Evolutionary conservation across 208 protist genomes (phyloP), one percentile per base, ranked within the genome.

Genomic region (Crithidia brevicula): DNA sequence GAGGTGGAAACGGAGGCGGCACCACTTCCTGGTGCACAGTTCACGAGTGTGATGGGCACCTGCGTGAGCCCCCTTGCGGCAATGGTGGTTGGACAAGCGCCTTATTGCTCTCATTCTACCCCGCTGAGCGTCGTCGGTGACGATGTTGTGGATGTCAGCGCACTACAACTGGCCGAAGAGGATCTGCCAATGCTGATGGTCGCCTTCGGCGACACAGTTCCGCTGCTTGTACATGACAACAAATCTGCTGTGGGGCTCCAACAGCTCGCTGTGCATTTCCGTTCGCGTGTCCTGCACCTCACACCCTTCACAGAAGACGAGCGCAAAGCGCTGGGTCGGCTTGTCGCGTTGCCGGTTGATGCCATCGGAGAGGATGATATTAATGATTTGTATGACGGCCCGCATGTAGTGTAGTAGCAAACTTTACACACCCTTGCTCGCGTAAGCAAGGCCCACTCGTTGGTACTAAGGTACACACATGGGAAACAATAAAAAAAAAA

Each of bases 131-230:
- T 45, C 28, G 18, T 40, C 13, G 15, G 23, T 10, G 6, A n/a
- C 10, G 60, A 11, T 46, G 4, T 22, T 27, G 18, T n/a, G 3
- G 30, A 18, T 54, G 46, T 3, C n/a, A 59, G 69, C 31, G 60
- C 52, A 8, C 53, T 74, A 16, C 59, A 36, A 1, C 34, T 49
- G 38, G 52, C 31, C 10, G 52, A 30, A 2, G 69, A 74, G 22
- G 38, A 74, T 27, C 9, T 74, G 52, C 69, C 69, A 2, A 49
- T 68, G 42, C 22, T 74, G 31, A 51, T 74, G 69, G 30, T 45
- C 2, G 69, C 69, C 6, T 74, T 68, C 27, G n/a, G 69, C 25
- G 64, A 46, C 22, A 72, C 58, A 15, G 58, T 77, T 18, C 72
- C 72, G 27, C 57, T 77, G 18, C 22, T 77, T 11, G 49, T 77